These are phyloP conservation scores for Botrytis elliptica DNA, from an alignment of 2,329 filamentous ascomycete species.

Conservation along the genomic window DNA sequence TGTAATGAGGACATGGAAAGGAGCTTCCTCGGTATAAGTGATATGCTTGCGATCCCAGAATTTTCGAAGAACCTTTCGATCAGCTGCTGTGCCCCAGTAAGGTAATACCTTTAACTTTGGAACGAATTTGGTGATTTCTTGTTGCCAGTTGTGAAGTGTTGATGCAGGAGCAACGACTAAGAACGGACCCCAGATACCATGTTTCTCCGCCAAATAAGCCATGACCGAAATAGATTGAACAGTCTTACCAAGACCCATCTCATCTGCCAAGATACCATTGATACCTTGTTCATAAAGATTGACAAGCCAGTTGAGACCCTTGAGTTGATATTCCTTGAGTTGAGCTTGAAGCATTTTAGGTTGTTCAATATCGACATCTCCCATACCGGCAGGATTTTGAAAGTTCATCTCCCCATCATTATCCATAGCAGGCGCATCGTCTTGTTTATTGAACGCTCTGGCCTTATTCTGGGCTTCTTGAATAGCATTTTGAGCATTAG, in stretches of 20 bases:
- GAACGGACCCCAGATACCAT: conserved; percentile 98
- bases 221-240: conserved; percentile 99
- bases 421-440: conserved; percentile 66
- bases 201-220: conserved; percentile 95
- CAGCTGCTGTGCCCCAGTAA: conserved; percentile 94
- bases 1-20: conserved; percentile 94
- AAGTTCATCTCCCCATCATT: conserved; percentile 99
- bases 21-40: conserved; percentile 88
- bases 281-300: conserved; percentile 99
- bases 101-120: conserved; percentile 92
- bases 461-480: conserved; percentile 92
- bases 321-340: conserved; percentile 97
- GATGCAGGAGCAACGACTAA: conserved; percentile 94
- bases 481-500: conserved; percentile 94
- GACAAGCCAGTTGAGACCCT: conserved; percentile 98
- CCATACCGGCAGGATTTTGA: conserved; percentile 94
- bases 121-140: conserved; percentile 94
- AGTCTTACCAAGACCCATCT: conserved; percentile 99
- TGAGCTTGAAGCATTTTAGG: conserved; percentile 91
- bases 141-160: conserved; percentile 98
- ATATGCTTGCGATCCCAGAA: conserved; percentile 99
- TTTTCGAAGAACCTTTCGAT: conserved; percentile 93
- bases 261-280: conserved; percentile 97
- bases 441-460: conserved; percentile 81
- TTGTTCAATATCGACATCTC: conserved; percentile 90